Evolutionary conservation across 305 asterid species (phyloP).

Genomic region (Caryopteris hybrid): DNA sequence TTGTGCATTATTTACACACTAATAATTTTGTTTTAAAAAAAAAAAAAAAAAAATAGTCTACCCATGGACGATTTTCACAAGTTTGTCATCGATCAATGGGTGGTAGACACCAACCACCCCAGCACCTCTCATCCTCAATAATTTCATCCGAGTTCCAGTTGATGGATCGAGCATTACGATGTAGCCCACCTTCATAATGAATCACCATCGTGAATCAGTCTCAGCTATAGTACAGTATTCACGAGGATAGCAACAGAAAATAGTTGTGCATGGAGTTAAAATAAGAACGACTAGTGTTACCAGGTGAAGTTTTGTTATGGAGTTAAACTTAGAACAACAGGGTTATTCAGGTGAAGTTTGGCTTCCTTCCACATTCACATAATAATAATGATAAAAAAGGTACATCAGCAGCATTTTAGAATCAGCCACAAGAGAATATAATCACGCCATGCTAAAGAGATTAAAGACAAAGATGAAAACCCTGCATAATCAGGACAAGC

Average conservation of each 20-base stretch:
- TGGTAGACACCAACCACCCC: constrained; percentile 90
- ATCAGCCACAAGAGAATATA: neutral
- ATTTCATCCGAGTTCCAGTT: constrained; percentile 49
- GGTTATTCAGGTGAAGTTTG: neutral
- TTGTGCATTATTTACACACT: neutral
- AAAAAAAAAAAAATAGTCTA: constrained; percentile 6
- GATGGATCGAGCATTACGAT: constrained; percentile 78
- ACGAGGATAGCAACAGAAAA: too few species aligned
- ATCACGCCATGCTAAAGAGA: neutral
- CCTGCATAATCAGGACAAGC: neutral
- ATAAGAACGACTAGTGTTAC: too few species aligned
- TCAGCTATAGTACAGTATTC: neutral
- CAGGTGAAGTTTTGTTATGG: too few species aligned
- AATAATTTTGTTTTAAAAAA: neutral
- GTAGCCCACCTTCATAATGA: constrained; percentile 77
- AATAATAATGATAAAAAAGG: neutral
- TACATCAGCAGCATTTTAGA: neutral
- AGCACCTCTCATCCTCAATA: constrained; percentile 80
- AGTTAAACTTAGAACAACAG: too few species aligned
- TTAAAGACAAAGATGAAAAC: neutral
- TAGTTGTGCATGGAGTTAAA: neutral
- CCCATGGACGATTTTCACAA: constrained; percentile 73
- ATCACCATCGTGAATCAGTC: constrained; percentile 11
- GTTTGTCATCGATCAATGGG: constrained; percentile 72
- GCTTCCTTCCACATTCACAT: neutral